Evolutionary conservation across 257 asterid species (phyloP).

Genomic region (Plantago ovata): DNA sequence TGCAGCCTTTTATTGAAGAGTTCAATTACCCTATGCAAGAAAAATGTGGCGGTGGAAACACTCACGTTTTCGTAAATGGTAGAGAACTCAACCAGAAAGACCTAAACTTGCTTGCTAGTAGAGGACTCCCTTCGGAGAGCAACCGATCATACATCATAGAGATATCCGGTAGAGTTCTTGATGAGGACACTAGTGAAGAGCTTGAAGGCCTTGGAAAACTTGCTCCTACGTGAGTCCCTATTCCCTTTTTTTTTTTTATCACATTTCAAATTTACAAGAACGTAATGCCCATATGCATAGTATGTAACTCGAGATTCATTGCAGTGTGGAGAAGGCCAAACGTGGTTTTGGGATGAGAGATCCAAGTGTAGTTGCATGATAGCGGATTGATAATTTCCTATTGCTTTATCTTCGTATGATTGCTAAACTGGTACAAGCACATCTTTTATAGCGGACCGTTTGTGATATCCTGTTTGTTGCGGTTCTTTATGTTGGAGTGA

Average conservation of each 20-base stretch:
- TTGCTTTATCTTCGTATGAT: too few species aligned
- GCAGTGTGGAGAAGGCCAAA: constrained; percentile 73
- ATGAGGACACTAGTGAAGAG: constrained; percentile 82
- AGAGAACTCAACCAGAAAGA: constrained; percentile 90
- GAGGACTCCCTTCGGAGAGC: constrained; percentile 73
- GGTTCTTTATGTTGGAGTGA: too few species aligned
- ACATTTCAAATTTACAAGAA: too few species aligned
- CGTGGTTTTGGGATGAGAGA: constrained; percentile 85
- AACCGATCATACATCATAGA: constrained; percentile 65
- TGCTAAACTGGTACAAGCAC: too few species aligned
- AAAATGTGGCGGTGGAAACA: constrained; percentile 81
- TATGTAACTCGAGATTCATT: neutral
- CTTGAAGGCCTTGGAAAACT: constrained; percentile 87
- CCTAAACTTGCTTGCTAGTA: constrained; percentile 63
- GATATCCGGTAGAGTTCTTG: constrained; percentile 74
- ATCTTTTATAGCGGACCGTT: too few species aligned
- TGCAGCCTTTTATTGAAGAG: constrained; percentile 93
- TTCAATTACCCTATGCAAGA: constrained; percentile 65
- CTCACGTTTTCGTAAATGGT: constrained; percentile 72
- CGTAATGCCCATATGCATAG: too few species aligned
- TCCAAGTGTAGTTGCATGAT: constrained; percentile 34
- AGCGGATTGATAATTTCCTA: too few species aligned
- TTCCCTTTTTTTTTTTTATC: too few species aligned
- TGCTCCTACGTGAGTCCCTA: constrained; percentile 84
- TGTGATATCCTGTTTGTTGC: too few species aligned